A percentile compares a stretch with the other conserved stretches of the same genome.
Conservation (phyloP, 2,329 filamentous ascomycete species). For the Xylaria sp. region DNA sequence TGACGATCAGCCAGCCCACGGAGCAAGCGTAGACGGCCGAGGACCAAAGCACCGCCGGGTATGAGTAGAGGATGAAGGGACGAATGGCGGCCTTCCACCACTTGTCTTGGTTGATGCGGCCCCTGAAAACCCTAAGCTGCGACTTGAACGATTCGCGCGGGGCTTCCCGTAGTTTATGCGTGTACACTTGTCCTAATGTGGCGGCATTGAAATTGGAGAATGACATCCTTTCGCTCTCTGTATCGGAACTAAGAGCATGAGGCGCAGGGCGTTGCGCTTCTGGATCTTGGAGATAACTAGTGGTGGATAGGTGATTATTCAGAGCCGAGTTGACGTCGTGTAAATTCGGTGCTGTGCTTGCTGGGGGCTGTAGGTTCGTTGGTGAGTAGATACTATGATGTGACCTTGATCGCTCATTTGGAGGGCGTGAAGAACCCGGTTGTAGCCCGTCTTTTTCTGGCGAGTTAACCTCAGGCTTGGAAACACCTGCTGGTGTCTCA, state of each 20-base stretch:
- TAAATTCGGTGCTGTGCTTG: constrained; percentile 40
- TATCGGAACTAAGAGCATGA: constrained; percentile 33
- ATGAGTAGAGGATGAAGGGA: constrained; percentile 85
- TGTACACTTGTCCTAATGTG: constrained; percentile 63
- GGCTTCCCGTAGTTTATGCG: constrained; percentile 68
- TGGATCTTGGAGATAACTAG: constrained; percentile 27
- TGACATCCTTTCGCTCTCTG: constrained; percentile 52
- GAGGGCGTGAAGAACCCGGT: constrained; percentile 36
- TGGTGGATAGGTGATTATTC: constrained; percentile 31
- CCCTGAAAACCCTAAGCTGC: constrained; percentile 78
- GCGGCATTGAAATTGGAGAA: constrained; percentile 43
- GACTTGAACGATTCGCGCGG: constrained; percentile 75
- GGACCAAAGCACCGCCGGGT: constrained; percentile 90
- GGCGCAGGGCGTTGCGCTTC: constrained; percentile 24
- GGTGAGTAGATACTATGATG: constrained; percentile 24
- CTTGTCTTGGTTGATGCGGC: constrained; percentile 75
- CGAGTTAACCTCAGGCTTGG: neutral
- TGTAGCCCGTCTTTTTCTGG: neutral
- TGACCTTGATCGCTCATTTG: constrained; percentile 27
- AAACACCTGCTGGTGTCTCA: neutral
- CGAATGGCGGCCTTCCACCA: constrained; percentile 80
- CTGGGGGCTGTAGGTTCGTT: constrained; percentile 6
- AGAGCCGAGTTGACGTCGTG: constrained; percentile 46
- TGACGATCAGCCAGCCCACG: constrained; percentile 92
- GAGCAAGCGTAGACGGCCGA: constrained; percentile 84